phyloP scores from a whole-genome alignment of 805 yeast genomes.

The Clavispora santaluciae region DNA sequence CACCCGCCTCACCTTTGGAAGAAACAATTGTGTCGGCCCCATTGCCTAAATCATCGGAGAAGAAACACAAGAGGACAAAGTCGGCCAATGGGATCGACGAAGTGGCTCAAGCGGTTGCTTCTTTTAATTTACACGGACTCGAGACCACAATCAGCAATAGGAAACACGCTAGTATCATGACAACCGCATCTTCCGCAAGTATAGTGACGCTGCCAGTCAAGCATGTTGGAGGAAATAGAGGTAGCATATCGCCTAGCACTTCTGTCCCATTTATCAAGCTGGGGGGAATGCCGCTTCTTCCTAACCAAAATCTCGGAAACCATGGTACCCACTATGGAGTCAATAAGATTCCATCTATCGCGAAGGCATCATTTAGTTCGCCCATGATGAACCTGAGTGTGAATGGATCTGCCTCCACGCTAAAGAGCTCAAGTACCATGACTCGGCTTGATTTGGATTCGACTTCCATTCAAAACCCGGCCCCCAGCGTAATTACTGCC shows the following conservation, averaged over 20 bases:
- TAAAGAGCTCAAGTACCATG: conserved; percentile 31
- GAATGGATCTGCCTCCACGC: conserved; percentile 19
- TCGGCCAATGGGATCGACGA: conserved; percentile 13
- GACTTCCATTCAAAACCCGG: conserved; percentile 18
- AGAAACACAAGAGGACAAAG: conserved; percentile 1
- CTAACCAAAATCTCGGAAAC: conserved; percentile 15
- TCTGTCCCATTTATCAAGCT: conserved; percentile 11
- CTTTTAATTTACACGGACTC: conserved; percentile 12
- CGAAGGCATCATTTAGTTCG: conserved; percentile 9
- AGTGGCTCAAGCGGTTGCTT: conserved; percentile 6
- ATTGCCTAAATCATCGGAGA: neutral
- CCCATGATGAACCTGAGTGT: conserved; percentile 13
- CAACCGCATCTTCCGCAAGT: conserved; percentile 16
- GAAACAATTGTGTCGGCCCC: neutral
- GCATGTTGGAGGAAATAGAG: conserved; percentile 7
- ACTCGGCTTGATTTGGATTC: conserved; percentile 27
- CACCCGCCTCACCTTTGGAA: neutral
- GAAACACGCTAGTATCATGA: conserved; percentile 15
- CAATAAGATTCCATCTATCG: conserved; percentile 12
- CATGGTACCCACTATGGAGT: conserved; percentile 9
- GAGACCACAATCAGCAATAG: conserved; percentile 11
- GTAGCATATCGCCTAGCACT: conserved; percentile 13
- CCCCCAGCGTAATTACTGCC: conserved; percentile 38
- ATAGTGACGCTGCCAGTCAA: conserved; percentile 6
- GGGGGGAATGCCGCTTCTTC: conserved; percentile 14